These are phyloP conservation scores for Chlamydomonas sp. DNA, from an alignment of 139 green algal genomes.

Conservation along the genomic window DNA sequence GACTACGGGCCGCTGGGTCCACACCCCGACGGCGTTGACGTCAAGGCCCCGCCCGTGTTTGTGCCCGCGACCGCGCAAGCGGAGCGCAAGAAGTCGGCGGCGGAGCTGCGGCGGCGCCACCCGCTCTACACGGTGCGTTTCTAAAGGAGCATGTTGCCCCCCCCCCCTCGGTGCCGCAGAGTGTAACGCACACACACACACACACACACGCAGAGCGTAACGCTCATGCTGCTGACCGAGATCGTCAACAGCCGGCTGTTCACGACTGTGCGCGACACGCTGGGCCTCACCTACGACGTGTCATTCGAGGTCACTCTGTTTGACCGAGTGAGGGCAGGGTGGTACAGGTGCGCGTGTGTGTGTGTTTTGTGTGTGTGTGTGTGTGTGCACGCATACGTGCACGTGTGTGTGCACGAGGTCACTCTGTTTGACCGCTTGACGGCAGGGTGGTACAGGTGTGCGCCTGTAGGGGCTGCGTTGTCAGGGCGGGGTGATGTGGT, in stretches of 20 bases:
- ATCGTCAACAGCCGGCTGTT: conserved; percentile 96
- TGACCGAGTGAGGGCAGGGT: conserved; percentile 37
- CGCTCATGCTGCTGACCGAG: conserved; percentile 73
- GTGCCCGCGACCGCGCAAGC: conserved; percentile 4
- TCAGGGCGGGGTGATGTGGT: background rate
- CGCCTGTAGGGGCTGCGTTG: background rate
- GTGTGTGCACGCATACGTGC: no score
- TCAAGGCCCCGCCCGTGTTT: background rate
- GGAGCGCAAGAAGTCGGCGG: background rate
- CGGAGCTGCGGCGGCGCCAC: conserved; percentile 45
- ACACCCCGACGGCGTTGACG: no score
- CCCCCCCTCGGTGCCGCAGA: no score
- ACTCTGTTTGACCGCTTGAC: no score
- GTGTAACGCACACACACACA: no score
- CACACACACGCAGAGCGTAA: conserved; percentile 21
- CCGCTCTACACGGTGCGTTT: conserved; percentile 73
- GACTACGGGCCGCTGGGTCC: no score
- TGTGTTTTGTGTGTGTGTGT: no score
- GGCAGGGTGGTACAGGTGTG: no score
- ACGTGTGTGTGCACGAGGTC: no score
- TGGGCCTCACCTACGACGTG: conserved; percentile 98
- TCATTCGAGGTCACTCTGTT: conserved; percentile 78
- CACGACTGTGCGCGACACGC: conserved; percentile 87
- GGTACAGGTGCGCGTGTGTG: no score
- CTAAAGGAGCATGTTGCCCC: no score